These are phyloP conservation scores for Fragilariopsis cylindrus DNA, from an alignment of 108 stramenopile genomes.

Conservation along the genomic window DNA sequence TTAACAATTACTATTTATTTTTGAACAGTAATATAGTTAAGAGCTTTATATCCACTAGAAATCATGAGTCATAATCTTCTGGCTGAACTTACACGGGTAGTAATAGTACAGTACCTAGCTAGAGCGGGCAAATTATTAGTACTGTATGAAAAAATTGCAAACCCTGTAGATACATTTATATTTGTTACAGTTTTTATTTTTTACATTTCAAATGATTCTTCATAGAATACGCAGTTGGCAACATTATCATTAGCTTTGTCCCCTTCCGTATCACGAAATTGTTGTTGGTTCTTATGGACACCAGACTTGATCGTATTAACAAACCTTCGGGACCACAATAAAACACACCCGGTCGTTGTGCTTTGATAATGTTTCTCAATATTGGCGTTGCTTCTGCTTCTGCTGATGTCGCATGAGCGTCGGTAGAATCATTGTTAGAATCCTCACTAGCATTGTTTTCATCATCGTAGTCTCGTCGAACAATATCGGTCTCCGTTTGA, in stretches of 20 bases:
- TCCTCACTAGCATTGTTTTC: neutral
- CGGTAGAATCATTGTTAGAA: neutral
- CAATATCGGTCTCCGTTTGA: neutral
- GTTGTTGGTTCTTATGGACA: neutral
- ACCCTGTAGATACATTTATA: no score
- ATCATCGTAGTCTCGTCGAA: neutral
- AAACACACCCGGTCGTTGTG: constrained; percentile 8
- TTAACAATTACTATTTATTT: no score
- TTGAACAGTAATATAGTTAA: no score
- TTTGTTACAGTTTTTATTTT: no score
- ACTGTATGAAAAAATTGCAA: no score
- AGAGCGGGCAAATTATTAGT: no score
- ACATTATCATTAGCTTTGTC: neutral
- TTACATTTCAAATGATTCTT: constrained; percentile 3
- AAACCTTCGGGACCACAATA: constrained; percentile 3
- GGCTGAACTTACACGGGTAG: no score
- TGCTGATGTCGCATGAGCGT: neutral
- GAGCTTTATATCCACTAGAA: no score
- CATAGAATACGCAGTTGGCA: neutral
- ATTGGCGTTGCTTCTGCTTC: neutral
- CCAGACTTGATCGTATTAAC: neutral
- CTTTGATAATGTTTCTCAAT: neutral
- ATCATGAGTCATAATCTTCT: no score
- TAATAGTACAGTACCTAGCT: no score
- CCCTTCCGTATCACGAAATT: neutral